Evolutionary conservation across 208 protist genomes (phyloP), one percentile per base, ranked within the genome.

Genomic region (Acanthamoeba pearcei): DNA sequence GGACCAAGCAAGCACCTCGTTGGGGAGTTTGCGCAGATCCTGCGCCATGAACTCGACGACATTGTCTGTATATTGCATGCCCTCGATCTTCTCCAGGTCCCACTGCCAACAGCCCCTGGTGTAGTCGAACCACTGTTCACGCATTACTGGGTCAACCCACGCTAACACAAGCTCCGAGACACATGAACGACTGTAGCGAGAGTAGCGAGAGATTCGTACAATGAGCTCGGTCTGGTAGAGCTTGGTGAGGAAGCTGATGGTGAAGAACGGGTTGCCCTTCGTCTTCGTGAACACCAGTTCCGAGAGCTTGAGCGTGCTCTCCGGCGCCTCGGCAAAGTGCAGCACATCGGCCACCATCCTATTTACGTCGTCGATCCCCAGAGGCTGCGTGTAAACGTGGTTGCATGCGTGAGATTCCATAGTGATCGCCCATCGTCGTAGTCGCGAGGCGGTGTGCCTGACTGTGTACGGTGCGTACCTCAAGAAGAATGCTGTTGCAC

Each of bases 21-120:
- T 38, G 38, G 88, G 88, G 17, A 93, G 62, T 8, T 72, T 93
- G 88, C 51, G 64, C 38, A 93, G 62, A 57, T 93, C 88, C 66
- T 93, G 88, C 27, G 88, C 88, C 88, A 93, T 93, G 62, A 93
- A 93, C 35, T 93, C 88, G 66, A 93, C 88, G 15, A 93, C 88
- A 27, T 93, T 93, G 38, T 93, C 88, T 10, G 88, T 93, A 62
- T 80, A 93, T 24, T 78, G 64, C 88, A 93, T 93, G 53, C 46
- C 60, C 62, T 93, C 64, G 38, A 93, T 93, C 35, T 93, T 93
- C 27, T 35, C 88, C 46, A 93, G 24, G 15, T 93, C 88, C 88
- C 88, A 93, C 51, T 93, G 35, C 88, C 88, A 93, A 22, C 46
- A 80, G 46, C 66, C 60, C 24, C 29, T 13, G n/a, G 22, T 53